A percentile compares a stretch with the other conserved stretches of the same genome.
Conservation (phyloP, 1,284 basidiomycete genomes). For the Trametes polyzona region DNA sequence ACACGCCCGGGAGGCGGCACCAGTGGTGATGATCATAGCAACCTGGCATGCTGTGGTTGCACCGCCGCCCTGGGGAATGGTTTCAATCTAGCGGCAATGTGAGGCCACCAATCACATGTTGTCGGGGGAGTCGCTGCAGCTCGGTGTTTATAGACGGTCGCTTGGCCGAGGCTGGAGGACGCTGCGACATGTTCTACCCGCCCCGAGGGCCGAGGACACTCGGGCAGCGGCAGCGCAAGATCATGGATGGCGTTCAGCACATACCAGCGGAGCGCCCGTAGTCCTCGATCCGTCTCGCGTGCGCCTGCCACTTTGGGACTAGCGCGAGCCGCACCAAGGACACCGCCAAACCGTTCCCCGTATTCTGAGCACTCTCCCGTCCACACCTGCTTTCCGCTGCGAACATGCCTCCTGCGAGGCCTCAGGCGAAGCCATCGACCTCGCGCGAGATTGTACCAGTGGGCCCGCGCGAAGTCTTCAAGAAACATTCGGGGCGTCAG, state of each 20-base stretch:
- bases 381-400: too few relatives aligned
- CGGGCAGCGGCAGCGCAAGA: neutral
- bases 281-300: neutral
- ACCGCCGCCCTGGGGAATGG: slow-evolving; percentile 4
- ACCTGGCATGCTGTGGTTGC: slow-evolving; percentile 7
- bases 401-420: slow-evolving; percentile 19
- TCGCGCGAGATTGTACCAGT: slow-evolving; percentile 52
- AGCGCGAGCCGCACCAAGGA: neutral
- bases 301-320: neutral
- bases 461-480: slow-evolving; percentile 56
- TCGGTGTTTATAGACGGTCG: neutral
- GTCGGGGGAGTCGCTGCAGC: too few relatives aligned
- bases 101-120: slow-evolving; percentile 1
- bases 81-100: neutral
- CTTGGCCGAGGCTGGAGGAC: neutral
- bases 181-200: neutral
- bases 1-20: neutral
- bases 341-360: too few relatives aligned
- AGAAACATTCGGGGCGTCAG: slow-evolving; percentile 36
- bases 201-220: neutral
- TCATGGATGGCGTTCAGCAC: neutral
- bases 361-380: too few relatives aligned
- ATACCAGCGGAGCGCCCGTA: neutral
- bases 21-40: slow-evolving; percentile 8
- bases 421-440: slow-evolving; percentile 18